Percentiles rank a stretch among this genome's conserved stretches.
Evolutionary conservation across 306 rosid species (phyloP).

Genomic region (Trifolium pratense): DNA sequence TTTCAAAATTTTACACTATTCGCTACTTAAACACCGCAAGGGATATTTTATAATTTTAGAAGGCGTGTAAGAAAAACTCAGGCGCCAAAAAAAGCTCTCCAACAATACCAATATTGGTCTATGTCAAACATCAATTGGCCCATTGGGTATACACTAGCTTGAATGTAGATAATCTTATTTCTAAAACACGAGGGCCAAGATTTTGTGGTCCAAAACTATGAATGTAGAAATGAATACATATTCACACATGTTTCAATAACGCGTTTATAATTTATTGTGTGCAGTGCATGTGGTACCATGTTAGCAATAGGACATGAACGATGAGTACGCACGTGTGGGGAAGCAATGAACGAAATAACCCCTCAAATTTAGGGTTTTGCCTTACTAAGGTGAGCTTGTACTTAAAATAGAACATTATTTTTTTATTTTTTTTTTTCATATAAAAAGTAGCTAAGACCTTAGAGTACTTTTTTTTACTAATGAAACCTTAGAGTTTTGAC

Average conservation of each 20-base stretch:
- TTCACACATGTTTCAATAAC: slow-evolving; percentile 12
- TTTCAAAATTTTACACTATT: too few relatives aligned
- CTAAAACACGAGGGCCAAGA: background rate
- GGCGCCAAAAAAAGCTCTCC: too few relatives aligned
- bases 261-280: background rate
- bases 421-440: too few relatives aligned
- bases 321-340: slow-evolving; percentile 68
- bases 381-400: background rate
- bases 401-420: background rate
- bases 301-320: slow-evolving; percentile 46
- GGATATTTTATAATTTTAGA: too few relatives aligned
- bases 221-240: background rate
- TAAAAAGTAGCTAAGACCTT: too few relatives aligned
- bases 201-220: background rate
- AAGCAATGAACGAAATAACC: slow-evolving; percentile 44
- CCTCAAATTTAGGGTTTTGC: slow-evolving; percentile 28
- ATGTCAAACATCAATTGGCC: background rate
- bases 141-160: background rate
- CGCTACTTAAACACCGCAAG: too few relatives aligned
- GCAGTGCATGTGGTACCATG: slow-evolving; percentile 65
- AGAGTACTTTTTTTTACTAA: too few relatives aligned
- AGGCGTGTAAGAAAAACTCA: too few relatives aligned
- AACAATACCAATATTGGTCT: too few relatives aligned
- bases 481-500: too few relatives aligned
- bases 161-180: background rate